These are phyloP conservation scores for Lichtheimia hyalospora DNA, from an alignment of 371 early-diverging fungal genomes.

Conservation along the genomic window DNA sequence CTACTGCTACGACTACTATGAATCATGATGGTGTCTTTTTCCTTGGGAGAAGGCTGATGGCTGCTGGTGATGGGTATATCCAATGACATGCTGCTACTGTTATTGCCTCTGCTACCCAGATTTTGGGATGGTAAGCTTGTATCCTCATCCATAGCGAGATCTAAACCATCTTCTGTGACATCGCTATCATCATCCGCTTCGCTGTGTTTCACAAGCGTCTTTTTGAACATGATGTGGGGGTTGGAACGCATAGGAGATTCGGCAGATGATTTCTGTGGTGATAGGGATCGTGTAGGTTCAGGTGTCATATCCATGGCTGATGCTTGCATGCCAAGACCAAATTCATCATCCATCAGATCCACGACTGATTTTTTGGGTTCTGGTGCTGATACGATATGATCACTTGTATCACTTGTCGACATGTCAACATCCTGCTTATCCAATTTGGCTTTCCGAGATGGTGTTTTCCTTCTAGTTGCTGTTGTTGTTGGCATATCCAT, in stretches of 20 bases:
- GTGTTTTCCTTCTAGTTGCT: neutral
- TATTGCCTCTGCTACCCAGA: too few species aligned
- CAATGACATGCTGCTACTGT: neutral
- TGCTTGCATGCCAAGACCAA: too few species aligned
- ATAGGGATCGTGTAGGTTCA: neutral
- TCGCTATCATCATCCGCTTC: neutral
- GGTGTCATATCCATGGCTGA: neutral
- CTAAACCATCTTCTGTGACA: conserved; percentile 2
- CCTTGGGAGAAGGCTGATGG: neutral
- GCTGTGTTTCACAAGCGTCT: neutral
- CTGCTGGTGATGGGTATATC: neutral
- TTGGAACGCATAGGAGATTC: neutral
- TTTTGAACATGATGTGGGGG: neutral
- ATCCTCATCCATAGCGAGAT: neutral
- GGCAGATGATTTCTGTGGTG: neutral
- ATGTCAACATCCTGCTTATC: neutral
- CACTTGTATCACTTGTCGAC: neutral
- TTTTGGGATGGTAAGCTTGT: too few species aligned
- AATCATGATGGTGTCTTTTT: neutral
- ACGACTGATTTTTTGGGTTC: too few species aligned
- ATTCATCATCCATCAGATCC: too few species aligned
- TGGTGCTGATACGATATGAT: neutral
- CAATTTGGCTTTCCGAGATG: neutral
- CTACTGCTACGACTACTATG: neutral
- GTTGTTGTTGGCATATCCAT: too few species aligned